Percentiles rank a stretch among this genome's conserved stretches.
These are phyloP conservation scores for Shiraia bambusicola DNA, from an alignment of 2,329 filamentous ascomycete species.

Conservation along the genomic window DNA sequence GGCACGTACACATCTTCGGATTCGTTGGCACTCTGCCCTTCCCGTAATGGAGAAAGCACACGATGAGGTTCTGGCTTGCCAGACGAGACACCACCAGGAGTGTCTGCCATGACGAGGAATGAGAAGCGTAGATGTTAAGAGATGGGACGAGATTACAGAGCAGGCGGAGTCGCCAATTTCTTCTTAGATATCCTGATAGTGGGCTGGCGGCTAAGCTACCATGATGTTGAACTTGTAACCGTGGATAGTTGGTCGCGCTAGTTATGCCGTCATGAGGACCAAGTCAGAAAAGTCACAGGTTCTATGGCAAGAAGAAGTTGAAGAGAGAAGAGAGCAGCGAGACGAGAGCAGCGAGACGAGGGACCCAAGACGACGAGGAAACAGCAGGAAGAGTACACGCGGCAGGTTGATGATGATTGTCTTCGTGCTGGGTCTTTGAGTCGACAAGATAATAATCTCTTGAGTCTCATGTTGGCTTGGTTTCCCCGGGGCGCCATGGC, in stretches of 20 bases:
- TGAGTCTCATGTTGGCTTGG: constrained; percentile 2
- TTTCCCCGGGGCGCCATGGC: constrained; percentile 11
- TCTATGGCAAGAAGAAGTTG: neutral
- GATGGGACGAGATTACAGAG: constrained; percentile 1
- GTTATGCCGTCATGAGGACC: neutral
- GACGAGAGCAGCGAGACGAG: neutral
- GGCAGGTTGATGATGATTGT: constrained; percentile 9
- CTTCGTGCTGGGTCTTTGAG: constrained; percentile 8
- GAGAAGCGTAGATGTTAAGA: neutral
- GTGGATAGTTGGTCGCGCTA: no score
- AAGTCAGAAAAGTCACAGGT: neutral
- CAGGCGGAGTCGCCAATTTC: neutral
- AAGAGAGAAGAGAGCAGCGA: neutral
- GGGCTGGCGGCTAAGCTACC: no score
- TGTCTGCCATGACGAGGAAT: constrained; percentile 27
- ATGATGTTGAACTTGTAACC: no score
- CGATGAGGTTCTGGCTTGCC: constrained; percentile 19
- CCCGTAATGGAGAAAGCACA: constrained; percentile 29
- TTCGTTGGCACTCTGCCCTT: constrained; percentile 20
- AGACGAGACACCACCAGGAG: constrained; percentile 27
- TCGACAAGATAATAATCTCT: constrained; percentile 15
- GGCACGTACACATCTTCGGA: constrained; percentile 16
- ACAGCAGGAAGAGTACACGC: constrained; percentile 6
- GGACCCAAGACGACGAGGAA: neutral
- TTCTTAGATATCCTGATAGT: no score